Evolutionary conservation across 2,329 filamentous ascomycete genomes (phyloP), one percentile per base, ranked within the genome.

Genomic region (Diaporthe aspalathi): DNA sequence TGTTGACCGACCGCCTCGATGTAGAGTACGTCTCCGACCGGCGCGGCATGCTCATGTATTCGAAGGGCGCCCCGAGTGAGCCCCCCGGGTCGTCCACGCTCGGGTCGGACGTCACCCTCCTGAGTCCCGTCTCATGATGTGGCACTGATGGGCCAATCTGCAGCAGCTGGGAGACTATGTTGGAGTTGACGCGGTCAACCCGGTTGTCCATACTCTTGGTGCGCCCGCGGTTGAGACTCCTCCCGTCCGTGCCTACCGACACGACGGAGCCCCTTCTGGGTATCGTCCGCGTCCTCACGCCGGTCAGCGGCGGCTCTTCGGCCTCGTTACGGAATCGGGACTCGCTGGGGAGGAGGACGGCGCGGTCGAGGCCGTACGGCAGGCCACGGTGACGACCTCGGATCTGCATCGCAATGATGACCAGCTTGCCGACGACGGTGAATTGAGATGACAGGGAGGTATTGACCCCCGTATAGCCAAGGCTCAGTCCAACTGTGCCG

Each of bases 401-500:
- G 70, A 92, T 88, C 81, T 91, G 88, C 89, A 92, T 91, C 38
- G 89, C 89, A 70, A 92, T 86, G 67, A 92, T 89, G 74, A 92
- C 87, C 1, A 93, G 85, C 77, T 92, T 93, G 81, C 78, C 94
- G 80, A 97, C 81, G 0, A 91, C 87, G 16, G 87, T 89, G 80
- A 99, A 98, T 76, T 98, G 90, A 0, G 89, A 92, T 40, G 90
- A 94, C 74, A 99, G 94, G 0, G 93, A 94, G 0, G 94, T 88
- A 80, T 97, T 93, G 79, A 90, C 86, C 24, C 83, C 84, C 0
- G 92, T 86, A 73, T 95, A 97, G 7, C 96, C 96, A 20, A 99
- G 87, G 63, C 92, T 95, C 70, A 99, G 84, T 0, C 96, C 96
- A 32, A 99, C 96, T 1, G 96, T 99, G 74, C 96, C 97, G 78